phyloP scores from a whole-genome alignment of 108 stramenopile genomes.

The Cylindrotheca closterium region DNA sequence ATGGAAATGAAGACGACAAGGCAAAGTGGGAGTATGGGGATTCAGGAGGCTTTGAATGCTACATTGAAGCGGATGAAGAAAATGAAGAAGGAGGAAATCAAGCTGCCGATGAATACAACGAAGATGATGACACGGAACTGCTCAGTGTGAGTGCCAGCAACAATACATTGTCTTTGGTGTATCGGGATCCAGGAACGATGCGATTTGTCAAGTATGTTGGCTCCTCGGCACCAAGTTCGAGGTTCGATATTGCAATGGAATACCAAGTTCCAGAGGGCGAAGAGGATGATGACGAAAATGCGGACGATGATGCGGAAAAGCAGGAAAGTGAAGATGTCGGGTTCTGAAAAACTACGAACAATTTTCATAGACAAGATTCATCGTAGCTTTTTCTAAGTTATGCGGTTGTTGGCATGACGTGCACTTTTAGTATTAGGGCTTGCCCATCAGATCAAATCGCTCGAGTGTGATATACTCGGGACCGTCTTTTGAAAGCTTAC shows the following conservation, averaged over 20 bases:
- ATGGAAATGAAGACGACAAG: conserved; percentile 59
- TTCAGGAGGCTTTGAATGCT: conserved; percentile 94
- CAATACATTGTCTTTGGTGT: conserved; percentile 91
- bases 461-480: background rate
- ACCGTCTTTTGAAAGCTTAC: background rate
- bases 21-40: conserved; percentile 89
- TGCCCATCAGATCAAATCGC: conserved; percentile 1
- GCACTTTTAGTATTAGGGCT: too few species aligned
- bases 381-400: too few species aligned
- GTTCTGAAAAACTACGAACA: too few species aligned
- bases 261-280: conserved; percentile 66
- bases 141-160: conserved; percentile 91
- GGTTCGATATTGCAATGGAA: conserved; percentile 91
- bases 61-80: conserved; percentile 92
- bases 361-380: too few species aligned
- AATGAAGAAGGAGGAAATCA: conserved; percentile 58
- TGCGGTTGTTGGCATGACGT: too few species aligned
- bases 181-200: conserved; percentile 92
- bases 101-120: conserved; percentile 85
- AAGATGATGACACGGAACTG: conserved; percentile 91
- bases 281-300: conserved; percentile 47
- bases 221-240: conserved; percentile 82
- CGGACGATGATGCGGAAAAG: conserved; percentile 21
- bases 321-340: background rate
- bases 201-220: conserved; percentile 96